Percentiles rank a stretch among this genome's conserved stretches.
phyloP scores from a whole-genome alignment of 345 rosid genomes.

The Eucalyptus marginata region DNA sequence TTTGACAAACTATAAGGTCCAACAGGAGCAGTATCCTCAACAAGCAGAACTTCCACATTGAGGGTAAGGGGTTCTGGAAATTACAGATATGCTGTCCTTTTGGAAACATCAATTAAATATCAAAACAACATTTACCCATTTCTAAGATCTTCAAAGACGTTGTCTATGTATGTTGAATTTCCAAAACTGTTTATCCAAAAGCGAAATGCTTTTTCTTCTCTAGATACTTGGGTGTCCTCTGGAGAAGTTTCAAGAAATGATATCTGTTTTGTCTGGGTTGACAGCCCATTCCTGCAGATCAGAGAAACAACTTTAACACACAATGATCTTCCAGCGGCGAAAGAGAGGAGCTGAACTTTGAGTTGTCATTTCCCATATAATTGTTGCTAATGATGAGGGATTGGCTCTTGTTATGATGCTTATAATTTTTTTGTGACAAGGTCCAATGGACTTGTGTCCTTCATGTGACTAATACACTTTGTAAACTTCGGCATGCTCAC shows the following conservation, averaged over 20 bases:
- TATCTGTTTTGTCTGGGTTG: conserved; percentile 74
- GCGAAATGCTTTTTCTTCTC: conserved; percentile 96
- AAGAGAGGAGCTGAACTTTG: not conserved
- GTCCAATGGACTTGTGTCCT: not conserved
- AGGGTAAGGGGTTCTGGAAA: not conserved
- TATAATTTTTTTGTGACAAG: not conserved
- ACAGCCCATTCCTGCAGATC: conserved; percentile 75
- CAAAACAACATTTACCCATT: conserved; percentile 58
- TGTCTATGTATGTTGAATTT: conserved; percentile 57
- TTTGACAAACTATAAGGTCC: not conserved
- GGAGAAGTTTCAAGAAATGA: conserved; percentile 67
- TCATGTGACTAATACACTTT: not conserved
- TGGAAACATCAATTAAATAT: not conserved
- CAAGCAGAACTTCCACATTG: not conserved
- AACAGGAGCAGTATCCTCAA: not conserved
- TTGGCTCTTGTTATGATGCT: not conserved
- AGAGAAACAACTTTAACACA: not conserved
- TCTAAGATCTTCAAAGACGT: conserved; percentile 95
- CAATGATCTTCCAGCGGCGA: not conserved
- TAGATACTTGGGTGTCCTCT: conserved; percentile 78
- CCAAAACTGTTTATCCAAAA: conserved; percentile 96
- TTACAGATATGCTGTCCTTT: not conserved
- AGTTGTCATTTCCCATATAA: not conserved
- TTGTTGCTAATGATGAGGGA: not conserved
- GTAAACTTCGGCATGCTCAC: not conserved